Evolutionary conservation across 2,329 filamentous ascomycete species (phyloP).

Genomic region (Phialocephala sp.): DNA sequence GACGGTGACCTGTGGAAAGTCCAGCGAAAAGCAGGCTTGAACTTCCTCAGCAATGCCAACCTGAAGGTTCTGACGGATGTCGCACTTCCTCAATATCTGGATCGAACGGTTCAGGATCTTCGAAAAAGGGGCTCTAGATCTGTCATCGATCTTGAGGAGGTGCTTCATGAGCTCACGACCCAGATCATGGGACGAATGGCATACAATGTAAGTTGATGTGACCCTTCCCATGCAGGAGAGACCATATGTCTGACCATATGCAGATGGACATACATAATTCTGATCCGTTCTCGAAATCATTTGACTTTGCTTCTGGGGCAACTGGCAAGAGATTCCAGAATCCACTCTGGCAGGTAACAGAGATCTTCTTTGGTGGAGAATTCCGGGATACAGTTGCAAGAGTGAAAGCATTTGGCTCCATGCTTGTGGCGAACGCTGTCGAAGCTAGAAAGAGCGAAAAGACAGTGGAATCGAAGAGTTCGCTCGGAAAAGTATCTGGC

Average conservation of each 20-base stretch:
- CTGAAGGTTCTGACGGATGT: slow-evolving; percentile 61
- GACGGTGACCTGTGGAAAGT: slow-evolving; percentile 68
- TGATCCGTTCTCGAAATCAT: slow-evolving; percentile 64
- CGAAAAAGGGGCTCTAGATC: slow-evolving; percentile 34
- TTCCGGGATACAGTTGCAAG: slow-evolving; percentile 56
- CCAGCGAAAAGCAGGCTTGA: slow-evolving; percentile 65
- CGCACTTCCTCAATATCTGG: slow-evolving; percentile 60
- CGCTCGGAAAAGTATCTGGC: slow-evolving; percentile 51
- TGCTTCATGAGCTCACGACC: slow-evolving; percentile 69
- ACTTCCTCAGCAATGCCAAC: slow-evolving; percentile 64
- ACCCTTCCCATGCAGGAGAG: neutral
- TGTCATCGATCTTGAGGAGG: slow-evolving; percentile 60
- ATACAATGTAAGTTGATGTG: slow-evolving; percentile 54
- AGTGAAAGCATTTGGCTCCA: slow-evolving; percentile 60
- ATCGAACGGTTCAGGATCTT: slow-evolving; percentile 49
- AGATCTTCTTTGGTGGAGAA: slow-evolving; percentile 54
- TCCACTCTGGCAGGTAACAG: slow-evolving; percentile 65
- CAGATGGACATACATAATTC: slow-evolving; percentile 69
- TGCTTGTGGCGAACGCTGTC: slow-evolving; percentile 61
- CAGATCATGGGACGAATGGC: slow-evolving; percentile 72
- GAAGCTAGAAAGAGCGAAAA: slow-evolving; percentile 45
- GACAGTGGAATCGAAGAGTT: slow-evolving; percentile 26
- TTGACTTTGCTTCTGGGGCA: slow-evolving; percentile 65
- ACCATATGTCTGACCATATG: slow-evolving; percentile 20
- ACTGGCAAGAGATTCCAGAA: slow-evolving; percentile 70